A percentile compares a stretch with the other conserved stretches of the same genome.
Evolutionary conservation across 495 filamentous ascomycete genomes (phyloP).

Genomic region (Xylaria acuta): DNA sequence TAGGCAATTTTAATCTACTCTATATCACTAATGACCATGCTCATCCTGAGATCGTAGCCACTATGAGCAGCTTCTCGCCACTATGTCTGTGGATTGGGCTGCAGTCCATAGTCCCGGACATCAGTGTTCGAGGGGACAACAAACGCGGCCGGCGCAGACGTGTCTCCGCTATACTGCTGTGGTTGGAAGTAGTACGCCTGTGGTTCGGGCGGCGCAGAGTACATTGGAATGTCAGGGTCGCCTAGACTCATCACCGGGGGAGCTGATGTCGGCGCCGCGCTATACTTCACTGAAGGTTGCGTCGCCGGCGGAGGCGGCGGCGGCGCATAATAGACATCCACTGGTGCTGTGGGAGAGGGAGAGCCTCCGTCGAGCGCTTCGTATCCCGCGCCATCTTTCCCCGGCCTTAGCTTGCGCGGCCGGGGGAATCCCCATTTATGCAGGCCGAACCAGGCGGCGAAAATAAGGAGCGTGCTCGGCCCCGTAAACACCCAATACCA

Average conservation of each 20-base stretch:
- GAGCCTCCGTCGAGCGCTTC: background rate
- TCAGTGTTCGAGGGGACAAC: background rate
- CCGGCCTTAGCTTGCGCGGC: background rate
- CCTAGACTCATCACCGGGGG: background rate
- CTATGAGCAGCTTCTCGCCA: background rate
- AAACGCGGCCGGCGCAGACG: constrained; percentile 6
- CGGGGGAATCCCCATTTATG: constrained; percentile 11
- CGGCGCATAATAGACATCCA: background rate
- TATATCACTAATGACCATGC: background rate
- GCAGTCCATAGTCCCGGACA: background rate
- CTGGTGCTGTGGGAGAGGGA: background rate
- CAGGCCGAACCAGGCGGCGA: constrained; percentile 33
- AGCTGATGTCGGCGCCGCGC: background rate
- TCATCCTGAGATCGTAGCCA: background rate
- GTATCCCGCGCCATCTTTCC: background rate
- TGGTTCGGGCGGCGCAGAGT: background rate
- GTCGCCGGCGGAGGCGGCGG: background rate
- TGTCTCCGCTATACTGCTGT: background rate
- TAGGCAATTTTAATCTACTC: background rate
- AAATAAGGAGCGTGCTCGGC: constrained; percentile 37
- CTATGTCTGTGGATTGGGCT: no score
- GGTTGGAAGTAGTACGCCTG: background rate
- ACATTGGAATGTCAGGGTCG: background rate
- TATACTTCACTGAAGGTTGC: background rate
- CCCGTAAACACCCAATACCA: constrained; percentile 46